Percentiles rank a stretch among this genome's conserved stretches.
These are phyloP conservation scores for Vaccinium darrowii DNA, from an alignment of 148 eudicot species.

Conservation along the genomic window DNA sequence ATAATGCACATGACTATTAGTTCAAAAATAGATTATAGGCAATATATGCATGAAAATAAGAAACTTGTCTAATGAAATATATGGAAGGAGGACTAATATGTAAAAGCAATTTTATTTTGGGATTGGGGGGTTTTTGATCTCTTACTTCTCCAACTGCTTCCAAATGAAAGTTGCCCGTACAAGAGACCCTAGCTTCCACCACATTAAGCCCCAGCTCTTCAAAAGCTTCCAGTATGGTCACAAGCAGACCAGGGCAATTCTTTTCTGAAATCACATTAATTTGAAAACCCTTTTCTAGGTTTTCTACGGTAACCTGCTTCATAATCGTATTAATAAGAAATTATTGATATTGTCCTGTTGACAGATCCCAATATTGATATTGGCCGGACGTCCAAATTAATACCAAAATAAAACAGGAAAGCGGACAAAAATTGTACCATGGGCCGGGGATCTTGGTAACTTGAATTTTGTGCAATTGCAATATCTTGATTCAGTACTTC, in stretches of 20 bases:
- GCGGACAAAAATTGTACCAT: conserved; percentile 29
- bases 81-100: not conserved
- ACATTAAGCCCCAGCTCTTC: conserved; percentile 72
- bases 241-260: conserved; percentile 64
- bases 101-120: not conserved
- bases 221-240: conserved; percentile 60
- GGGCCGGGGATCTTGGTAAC: conserved; percentile 43
- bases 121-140: not conserved
- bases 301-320: conserved; percentile 65
- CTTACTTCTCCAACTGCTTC: conserved; percentile 74
- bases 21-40: not conserved
- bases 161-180: conserved; percentile 55
- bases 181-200: conserved; percentile 76
- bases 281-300: conserved; percentile 70
- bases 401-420: not conserved
- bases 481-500: conserved; percentile 65
- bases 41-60: not conserved
- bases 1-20: not conserved
- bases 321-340: not conserved
- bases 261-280: conserved; percentile 56
- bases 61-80: not conserved
- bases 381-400: not conserved
- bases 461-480: conserved; percentile 40
- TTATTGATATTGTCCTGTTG: not conserved
- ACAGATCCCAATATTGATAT: not conserved